A percentile compares a stretch with the other conserved stretches of the same genome.
phyloP scores from a whole-genome alignment of 2,329 filamentous ascomycete genomes.

The Calonectria ilicicola region DNA sequence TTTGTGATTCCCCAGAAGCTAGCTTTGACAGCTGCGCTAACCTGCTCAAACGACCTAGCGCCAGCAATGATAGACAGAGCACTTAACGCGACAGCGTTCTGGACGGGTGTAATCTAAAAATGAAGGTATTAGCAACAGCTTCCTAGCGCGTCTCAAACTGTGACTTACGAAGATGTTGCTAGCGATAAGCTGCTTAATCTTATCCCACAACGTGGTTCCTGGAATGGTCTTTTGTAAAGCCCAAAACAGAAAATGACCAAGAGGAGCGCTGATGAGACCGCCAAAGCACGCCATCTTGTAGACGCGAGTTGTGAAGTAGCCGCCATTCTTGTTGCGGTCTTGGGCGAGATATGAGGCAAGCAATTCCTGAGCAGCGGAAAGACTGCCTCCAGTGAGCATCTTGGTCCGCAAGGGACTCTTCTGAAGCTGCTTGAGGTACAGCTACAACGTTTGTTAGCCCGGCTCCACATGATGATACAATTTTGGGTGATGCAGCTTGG shows the following conservation, averaged over 20 bases:
- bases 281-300: constrained; percentile 3
- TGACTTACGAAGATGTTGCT: background rate
- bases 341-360: background rate
- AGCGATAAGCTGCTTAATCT: background rate
- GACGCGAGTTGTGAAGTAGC: background rate
- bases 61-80: background rate
- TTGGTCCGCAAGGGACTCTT: background rate
- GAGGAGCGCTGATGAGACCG: background rate
- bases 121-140: background rate
- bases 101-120: background rate
- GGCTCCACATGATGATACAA: background rate
- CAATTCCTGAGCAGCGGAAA: background rate
- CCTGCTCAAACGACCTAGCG: background rate
- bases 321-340: background rate
- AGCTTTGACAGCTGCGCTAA: background rate
- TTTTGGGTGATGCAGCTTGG: background rate
- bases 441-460: background rate
- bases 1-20: constrained; percentile 2
- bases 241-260: background rate
- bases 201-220: background rate
- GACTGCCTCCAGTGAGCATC: background rate
- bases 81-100: background rate
- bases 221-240: background rate
- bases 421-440: background rate
- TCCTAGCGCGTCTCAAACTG: background rate